phyloP scores from a whole-genome alignment of 371 early-diverging fungal genomes.

The Thermomucor indicae-seudaticae region DNA sequence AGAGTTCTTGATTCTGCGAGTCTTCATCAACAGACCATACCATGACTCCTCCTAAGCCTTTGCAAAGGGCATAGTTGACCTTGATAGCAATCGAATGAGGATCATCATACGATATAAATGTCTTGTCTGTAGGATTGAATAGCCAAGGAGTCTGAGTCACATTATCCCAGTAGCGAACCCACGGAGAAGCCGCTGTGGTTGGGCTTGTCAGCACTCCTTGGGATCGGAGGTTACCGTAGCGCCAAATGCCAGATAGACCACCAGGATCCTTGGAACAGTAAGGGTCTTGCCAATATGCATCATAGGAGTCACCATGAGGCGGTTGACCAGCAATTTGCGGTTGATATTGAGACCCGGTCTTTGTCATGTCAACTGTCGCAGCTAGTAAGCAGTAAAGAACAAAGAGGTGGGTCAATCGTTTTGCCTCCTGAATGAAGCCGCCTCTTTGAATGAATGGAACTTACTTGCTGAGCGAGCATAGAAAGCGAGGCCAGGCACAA shows the following conservation, averaged over 20 bases:
- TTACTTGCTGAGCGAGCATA: conserved; percentile 57
- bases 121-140: conserved; percentile 46
- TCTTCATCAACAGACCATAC: conserved; percentile 46
- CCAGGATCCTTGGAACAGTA: conserved; percentile 15
- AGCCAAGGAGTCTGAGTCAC: conserved; percentile 54
- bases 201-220: conserved; percentile 45
- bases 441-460: not conserved
- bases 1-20: conserved; percentile 16
- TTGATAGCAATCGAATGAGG: conserved; percentile 46
- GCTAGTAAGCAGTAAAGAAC: too few species aligned
- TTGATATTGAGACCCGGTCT: conserved; percentile 23
- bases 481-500: conserved; percentile 61
- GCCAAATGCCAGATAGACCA: conserved; percentile 45
- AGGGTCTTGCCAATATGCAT: conserved; percentile 16
- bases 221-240: conserved; percentile 46
- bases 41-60: conserved; percentile 50
- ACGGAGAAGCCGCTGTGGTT: conserved; percentile 41
- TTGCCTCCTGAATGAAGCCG: not conserved
- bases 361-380: conserved; percentile 27
- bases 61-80: conserved; percentile 33
- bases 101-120: conserved; percentile 61
- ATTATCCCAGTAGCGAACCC: conserved; percentile 52
- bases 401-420: not conserved
- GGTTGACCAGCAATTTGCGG: conserved; percentile 16
- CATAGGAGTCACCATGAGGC: conserved; percentile 33